These are phyloP conservation scores for Singerocomus inundabilis DNA, from an alignment of 1,284 basidiomycete genomes.

Conservation along the genomic window DNA sequence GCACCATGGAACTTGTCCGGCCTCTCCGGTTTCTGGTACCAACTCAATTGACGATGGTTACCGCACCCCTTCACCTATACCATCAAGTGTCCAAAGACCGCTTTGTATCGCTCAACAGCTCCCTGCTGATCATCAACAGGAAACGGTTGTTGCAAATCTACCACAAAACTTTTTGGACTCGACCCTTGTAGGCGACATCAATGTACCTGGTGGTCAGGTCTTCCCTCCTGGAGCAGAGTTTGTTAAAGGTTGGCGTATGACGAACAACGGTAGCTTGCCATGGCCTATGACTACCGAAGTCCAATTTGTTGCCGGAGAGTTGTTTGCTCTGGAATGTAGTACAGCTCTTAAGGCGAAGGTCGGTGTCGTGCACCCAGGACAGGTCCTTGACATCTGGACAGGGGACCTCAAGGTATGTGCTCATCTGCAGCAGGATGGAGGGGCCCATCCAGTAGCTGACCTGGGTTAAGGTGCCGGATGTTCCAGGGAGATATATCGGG, in stretches of 20 bases:
- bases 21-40: slow-evolving; percentile 6
- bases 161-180: slow-evolving; percentile 41
- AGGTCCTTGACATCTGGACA: slow-evolving; percentile 62
- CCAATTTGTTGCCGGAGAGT: slow-evolving; percentile 66
- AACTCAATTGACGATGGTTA: slow-evolving; percentile 19
- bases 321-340: slow-evolving; percentile 39
- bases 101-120: not conserved
- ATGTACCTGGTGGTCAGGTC: slow-evolving; percentile 71
- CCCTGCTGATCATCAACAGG: slow-evolving; percentile 1
- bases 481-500: slow-evolving; percentile 66
- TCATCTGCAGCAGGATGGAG: not conserved
- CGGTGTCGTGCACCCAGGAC: slow-evolving; percentile 53
- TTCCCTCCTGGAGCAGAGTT: slow-evolving; percentile 84
- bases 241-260: slow-evolving; percentile 76
- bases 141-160: not conserved
- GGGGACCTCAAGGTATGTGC: slow-evolving; percentile 65
- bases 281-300: slow-evolving; percentile 72
- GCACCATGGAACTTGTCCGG: not conserved
- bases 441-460: slow-evolving; percentile 2
- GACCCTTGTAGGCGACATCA: slow-evolving; percentile 63
- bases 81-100: not conserved
- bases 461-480: slow-evolving; percentile 60
- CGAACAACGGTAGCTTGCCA: slow-evolving; percentile 57
- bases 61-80: slow-evolving; percentile 16
- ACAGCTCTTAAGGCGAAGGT: slow-evolving; percentile 42